Conservation (phyloP, 2,329 filamentous ascomycete genomes). For the Neonectria neomacrospora region DNA sequence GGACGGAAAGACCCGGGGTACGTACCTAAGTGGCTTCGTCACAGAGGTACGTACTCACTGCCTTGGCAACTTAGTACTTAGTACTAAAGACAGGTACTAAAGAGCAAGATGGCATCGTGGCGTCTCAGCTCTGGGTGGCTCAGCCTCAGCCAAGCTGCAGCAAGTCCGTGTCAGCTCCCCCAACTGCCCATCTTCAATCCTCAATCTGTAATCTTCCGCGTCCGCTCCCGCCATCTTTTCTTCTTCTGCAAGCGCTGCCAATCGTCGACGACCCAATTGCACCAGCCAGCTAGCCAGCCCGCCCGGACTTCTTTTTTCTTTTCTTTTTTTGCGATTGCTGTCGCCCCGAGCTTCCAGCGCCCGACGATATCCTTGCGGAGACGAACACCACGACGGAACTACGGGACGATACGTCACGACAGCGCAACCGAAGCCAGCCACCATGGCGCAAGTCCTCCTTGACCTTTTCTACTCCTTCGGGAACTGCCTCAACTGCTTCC, state of each 20-base stretch:
- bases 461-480: slow-evolving; percentile 92
- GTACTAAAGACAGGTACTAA: neutral
- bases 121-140: slow-evolving; percentile 35
- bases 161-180: slow-evolving; percentile 19
- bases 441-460: slow-evolving; percentile 85
- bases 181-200: slow-evolving; percentile 4
- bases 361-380: slow-evolving; percentile 1
- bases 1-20: neutral
- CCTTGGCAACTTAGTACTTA: neutral
- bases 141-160: slow-evolving; percentile 30
- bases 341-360: neutral
- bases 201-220: neutral
- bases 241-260: neutral
- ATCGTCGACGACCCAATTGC: slow-evolving; percentile 12
- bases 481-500: slow-evolving; percentile 97
- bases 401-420: neutral
- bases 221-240: neutral
- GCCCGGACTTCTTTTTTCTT: neutral
- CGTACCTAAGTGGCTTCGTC: neutral
- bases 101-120: slow-evolving; percentile 25
- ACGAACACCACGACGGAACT: neutral
- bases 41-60: slow-evolving; percentile 12
- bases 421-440: slow-evolving; percentile 8
- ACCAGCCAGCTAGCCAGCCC: neutral
- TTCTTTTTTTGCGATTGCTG: neutral